Evolutionary conservation across 1,284 basidiomycete species (phyloP), one percentile per base, ranked within the genome.

Genomic region (Vanrija humicola): DNA sequence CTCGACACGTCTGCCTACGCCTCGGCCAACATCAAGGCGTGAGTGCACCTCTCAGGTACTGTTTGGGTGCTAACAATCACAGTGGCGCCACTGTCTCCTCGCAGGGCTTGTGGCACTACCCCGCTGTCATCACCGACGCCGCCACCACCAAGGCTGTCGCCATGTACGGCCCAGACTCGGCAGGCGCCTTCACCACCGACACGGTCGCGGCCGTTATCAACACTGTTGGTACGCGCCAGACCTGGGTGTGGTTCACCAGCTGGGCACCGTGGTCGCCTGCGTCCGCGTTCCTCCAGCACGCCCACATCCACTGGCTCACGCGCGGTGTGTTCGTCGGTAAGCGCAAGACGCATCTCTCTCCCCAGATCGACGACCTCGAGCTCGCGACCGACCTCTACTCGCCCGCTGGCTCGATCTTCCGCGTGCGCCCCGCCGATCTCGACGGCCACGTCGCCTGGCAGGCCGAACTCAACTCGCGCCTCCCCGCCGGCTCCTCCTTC

Each of bases 291-390:
- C 47, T 54, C 26, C 48, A 54, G 48, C 53, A 54, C 43, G 47
- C 53, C 7, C 53, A 54, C 53, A 46, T 54, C 19, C 47, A 54
- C 53, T 54, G 53, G 53, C 9, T 54, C 21, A 54, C 53, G 7
- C 53, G 53, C 26, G 53, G 53, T 12, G 38, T 50, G 12, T 54
- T 54, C 53, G 48, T 54, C 34, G 53, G 53, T n/a, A 54, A 54
- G 48, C 53, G 53, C 47, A 54, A 54, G 53, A 42, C 26, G 15
- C 43, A 54, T 43, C 53, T 54, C 15, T 49, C 45, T 34, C 6
- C 46, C 21, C 53, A 54, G 48, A 54, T 54, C 28, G 53, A 54
- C 48, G 53, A 54, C 48, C 19, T 54, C 28, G 48, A 46, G 43
- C 53, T 54, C 16, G 19, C n/a, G 5, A 50, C 48, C 38, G 53